A percentile compares a stretch with the other conserved stretches of the same genome.
Conservation (phyloP, 2,329 filamentous ascomycete genomes). For the Sarocladium kiliense region DNA sequence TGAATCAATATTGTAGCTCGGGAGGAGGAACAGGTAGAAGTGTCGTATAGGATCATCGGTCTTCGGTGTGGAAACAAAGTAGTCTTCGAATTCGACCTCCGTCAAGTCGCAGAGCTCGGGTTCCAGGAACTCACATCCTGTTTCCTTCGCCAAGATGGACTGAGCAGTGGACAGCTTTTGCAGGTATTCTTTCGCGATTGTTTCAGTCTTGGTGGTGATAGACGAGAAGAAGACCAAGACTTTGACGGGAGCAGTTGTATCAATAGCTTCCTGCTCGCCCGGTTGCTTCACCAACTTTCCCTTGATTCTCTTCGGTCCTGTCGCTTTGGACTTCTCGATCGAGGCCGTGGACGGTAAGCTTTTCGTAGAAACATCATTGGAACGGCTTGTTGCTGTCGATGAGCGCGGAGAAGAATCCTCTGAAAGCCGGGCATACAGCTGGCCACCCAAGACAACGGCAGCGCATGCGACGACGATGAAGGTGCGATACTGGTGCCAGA, state of each 20-base stretch:
- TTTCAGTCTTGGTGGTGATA: slow-evolving; percentile 77
- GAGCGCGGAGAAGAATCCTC: slow-evolving; percentile 2
- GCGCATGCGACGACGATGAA: slow-evolving; percentile 1
- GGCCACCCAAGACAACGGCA: background rate
- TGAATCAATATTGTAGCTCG: slow-evolving; percentile 93
- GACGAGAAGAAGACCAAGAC: slow-evolving; percentile 86
- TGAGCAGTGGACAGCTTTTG: slow-evolving; percentile 49
- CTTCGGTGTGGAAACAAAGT: slow-evolving; percentile 75
- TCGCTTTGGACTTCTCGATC: slow-evolving; percentile 22
- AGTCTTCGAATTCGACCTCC: slow-evolving; percentile 88
- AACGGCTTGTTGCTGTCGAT: slow-evolving; percentile 1
- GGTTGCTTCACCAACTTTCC: slow-evolving; percentile 29
- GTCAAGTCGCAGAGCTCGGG: slow-evolving; percentile 73
- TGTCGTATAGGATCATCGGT: slow-evolving; percentile 40
- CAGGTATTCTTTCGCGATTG: slow-evolving; percentile 60
- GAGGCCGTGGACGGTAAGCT: slow-evolving; percentile 17
- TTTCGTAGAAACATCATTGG: slow-evolving; percentile 10
- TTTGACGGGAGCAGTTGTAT: slow-evolving; percentile 50
- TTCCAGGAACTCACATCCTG: slow-evolving; percentile 37
- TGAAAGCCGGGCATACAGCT: background rate
- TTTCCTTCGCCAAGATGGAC: slow-evolving; percentile 37
- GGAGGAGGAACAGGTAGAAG: slow-evolving; percentile 81
- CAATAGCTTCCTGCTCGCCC: slow-evolving; percentile 19
- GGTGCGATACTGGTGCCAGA: slow-evolving; percentile 7
- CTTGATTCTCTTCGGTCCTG: slow-evolving; percentile 46